Evolutionary conservation across 1,284 basidiomycete genomes (phyloP).

Genomic region (Mycena sp.): DNA sequence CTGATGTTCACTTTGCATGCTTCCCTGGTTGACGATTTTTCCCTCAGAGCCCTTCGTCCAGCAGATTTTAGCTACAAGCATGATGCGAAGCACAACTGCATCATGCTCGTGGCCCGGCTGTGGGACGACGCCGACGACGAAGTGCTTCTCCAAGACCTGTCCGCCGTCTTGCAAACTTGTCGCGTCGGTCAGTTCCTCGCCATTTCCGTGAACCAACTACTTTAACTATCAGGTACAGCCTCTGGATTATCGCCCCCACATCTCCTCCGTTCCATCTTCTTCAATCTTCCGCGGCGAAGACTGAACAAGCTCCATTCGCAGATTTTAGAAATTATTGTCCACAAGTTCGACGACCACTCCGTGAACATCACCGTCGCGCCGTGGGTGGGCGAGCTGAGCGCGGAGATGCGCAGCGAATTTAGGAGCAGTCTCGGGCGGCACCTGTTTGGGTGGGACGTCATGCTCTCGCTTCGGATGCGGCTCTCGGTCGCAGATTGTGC

Average conservation of each 20-base stretch:
- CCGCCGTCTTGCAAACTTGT: conserved; percentile 42
- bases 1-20: conserved; percentile 39
- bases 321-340: conserved; percentile 57
- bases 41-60: conserved; percentile 61
- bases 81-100: conserved; percentile 73
- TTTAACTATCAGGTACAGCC: conserved; percentile 42
- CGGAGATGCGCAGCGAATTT: conserved; percentile 53
- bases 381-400: conserved; percentile 39
- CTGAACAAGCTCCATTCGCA: conserved; percentile 53
- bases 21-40: conserved; percentile 16
- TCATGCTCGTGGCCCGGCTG: conserved; percentile 64
- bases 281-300: conserved; percentile 52
- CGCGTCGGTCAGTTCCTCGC: conserved; percentile 43
- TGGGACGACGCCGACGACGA: conserved; percentile 53
- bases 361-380: conserved; percentile 41
- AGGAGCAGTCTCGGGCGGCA: conserved; percentile 60
- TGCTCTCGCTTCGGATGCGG: conserved; percentile 63
- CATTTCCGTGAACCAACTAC: background rate
- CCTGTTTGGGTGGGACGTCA: conserved; percentile 67
- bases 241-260: conserved; percentile 57
- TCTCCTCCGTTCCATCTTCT: conserved; percentile 62
- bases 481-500: conserved; percentile 69
- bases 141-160: conserved; percentile 50
- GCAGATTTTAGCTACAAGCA: conserved; percentile 83
- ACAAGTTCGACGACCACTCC: conserved; percentile 45